A percentile compares a stretch with the other conserved stretches of the same genome.
phyloP scores from a whole-genome alignment of 129 eudicot species.

The Ambrosia trifida region DNA sequence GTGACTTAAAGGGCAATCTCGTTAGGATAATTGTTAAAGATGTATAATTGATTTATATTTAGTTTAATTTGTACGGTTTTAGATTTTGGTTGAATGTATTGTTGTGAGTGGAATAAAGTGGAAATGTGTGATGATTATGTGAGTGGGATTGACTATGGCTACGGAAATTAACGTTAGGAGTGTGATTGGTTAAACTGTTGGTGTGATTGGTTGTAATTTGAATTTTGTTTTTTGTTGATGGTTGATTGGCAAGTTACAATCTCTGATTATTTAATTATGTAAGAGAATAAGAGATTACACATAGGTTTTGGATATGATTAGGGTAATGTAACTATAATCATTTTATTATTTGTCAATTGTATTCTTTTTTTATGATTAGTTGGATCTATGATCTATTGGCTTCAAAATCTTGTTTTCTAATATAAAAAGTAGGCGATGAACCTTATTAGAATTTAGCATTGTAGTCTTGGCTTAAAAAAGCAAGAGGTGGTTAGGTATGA shows the following conservation, averaged over 20 bases:
- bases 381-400: slow-evolving; percentile 3
- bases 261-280: not conserved
- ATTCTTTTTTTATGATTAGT: not conserved
- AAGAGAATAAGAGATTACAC: not conserved
- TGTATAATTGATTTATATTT: too few relatives aligned
- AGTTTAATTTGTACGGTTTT: too few relatives aligned
- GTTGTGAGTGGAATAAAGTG: too few relatives aligned
- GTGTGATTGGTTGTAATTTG: too few relatives aligned
- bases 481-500: too few relatives aligned
- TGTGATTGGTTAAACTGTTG: too few relatives aligned
- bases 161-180: too few relatives aligned
- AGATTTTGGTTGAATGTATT: too few relatives aligned
- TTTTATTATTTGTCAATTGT: not conserved
- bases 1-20: too few relatives aligned
- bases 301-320: not conserved
- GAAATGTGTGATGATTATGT: too few relatives aligned
- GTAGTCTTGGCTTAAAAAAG: not conserved
- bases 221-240: not conserved
- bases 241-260: not conserved
- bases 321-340: not conserved
- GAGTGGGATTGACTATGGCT: too few relatives aligned
- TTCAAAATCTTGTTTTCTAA: slow-evolving; percentile 9
- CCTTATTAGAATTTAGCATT: not conserved
- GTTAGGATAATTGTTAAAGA: too few relatives aligned
- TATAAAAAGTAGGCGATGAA: slow-evolving; percentile 4